Evolutionary conservation across 805 yeast species (phyloP).

Genomic region (Hanseniaspora valbyensis): DNA sequence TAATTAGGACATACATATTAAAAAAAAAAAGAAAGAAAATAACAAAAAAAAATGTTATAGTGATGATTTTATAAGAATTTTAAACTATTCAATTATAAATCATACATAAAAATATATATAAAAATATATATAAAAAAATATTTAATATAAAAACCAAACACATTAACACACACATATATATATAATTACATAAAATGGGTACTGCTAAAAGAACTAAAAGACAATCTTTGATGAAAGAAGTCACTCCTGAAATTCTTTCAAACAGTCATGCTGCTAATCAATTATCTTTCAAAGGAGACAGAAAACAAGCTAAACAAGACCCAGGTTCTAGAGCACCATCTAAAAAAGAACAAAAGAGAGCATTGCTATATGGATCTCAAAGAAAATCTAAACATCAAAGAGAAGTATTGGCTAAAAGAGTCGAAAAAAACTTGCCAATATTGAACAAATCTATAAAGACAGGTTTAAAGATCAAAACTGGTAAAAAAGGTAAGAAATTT

Average conservation of each 20-base stretch:
- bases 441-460: slow-evolving; percentile 78
- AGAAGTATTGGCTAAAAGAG: slow-evolving; percentile 32
- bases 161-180: no score
- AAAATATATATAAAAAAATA: no score
- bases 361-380: slow-evolving; percentile 58
- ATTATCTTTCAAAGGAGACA: slow-evolving; percentile 33
- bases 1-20: neutral
- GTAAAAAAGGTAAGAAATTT: slow-evolving; percentile 81
- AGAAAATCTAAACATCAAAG: slow-evolving; percentile 32
- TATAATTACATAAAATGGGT: slow-evolving; percentile 16
- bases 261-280: slow-evolving; percentile 63
- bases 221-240: slow-evolving; percentile 44
- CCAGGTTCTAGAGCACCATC: slow-evolving; percentile 47
- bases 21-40: no score
- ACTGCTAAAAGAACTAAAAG: slow-evolving; percentile 45
- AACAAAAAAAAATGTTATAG: no score
- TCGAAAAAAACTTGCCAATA: slow-evolving; percentile 72
- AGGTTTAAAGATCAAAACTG: slow-evolving; percentile 63
- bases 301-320: slow-evolving; percentile 40
- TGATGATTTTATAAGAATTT: no score
- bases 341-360: slow-evolving; percentile 51
- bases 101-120: no score
- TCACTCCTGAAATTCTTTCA: slow-evolving; percentile 54
- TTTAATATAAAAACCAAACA: no score
- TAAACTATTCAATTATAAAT: no score